Evolutionary conservation across 768 basidiomycete genomes (phyloP), one percentile per base, ranked within the genome.

Genomic region (Candolleomyces efflorescens): DNA sequence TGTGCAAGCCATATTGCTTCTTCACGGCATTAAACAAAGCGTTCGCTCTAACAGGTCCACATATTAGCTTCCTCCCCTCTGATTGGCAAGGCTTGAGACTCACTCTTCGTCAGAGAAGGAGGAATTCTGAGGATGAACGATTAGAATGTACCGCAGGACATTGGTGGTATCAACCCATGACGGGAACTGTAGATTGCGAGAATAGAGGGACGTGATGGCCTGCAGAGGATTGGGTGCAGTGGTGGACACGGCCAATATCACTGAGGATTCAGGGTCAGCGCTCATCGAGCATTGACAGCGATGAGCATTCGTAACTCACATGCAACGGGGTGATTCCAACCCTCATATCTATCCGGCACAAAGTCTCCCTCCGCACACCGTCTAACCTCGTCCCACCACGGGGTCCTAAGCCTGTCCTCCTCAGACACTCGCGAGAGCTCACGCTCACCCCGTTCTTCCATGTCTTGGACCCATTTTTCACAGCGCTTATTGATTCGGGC

Each of bases 331-430:
- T 94, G 92, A 65, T 92, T 94, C 92, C 92, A 94, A 48, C 83
- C 87, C 65, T 94, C 92, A 0, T 72, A 67, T 66, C 78, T 85
- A 36, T 82, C 82, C 10, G 92, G 92, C 10, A 86, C 75, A 68
- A 83, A 78, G 65, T 93, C 90, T 0, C 89, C 90, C 67, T 93
- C 87, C 1, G 81, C 78, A 68, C 92, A 94, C 11, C 83, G 78
- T 63, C 80, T 77, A 39, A 94, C 77, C 67, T 94, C 92, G 61
- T 91, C 87, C 92, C 92, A 94, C 92, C 92, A 94, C 1, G 90
- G 91, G 10, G 89, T 84, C 51, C 81, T 74, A 45, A 73, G 55
- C 1, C 64, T 49, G 43, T 80, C 73, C 38, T 69, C 72, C 46
- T 78, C 76, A 11, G 73, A 75, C 47, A 78, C 51, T 20, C 18